A percentile compares a stretch with the other conserved stretches of the same genome.
Evolutionary conservation across 306 rosid genomes (phyloP).

Genomic region (Benincasa hispida): DNA sequence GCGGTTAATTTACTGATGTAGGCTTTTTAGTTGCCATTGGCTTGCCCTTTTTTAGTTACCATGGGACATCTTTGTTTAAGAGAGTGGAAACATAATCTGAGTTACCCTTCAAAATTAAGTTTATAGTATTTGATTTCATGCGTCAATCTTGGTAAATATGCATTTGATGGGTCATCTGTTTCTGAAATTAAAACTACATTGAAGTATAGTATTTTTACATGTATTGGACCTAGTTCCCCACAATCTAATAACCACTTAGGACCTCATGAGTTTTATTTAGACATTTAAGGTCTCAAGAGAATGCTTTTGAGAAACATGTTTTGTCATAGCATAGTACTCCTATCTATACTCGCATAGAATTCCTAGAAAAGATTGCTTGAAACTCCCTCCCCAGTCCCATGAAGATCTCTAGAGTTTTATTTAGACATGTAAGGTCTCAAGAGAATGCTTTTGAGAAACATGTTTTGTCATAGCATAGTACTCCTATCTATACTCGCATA

Average conservation of each 20-base stretch:
- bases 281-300: neutral
- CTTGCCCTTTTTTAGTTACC: neutral
- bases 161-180: neutral
- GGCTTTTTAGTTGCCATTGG: conserved; percentile 3
- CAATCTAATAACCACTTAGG: neutral
- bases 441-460: neutral
- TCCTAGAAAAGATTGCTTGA: neutral
- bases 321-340: neutral
- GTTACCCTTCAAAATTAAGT: conserved; percentile 6
- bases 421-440: neutral
- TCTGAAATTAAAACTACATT: neutral
- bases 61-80: conserved; percentile 10
- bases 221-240: neutral
- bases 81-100: conserved; percentile 11
- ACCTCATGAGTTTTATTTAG: neutral
- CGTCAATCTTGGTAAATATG: neutral
- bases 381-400: too few relatives aligned
- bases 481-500: neutral
- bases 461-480: neutral
- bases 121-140: neutral
- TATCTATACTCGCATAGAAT: neutral
- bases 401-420: neutral
- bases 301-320: neutral
- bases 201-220: neutral
- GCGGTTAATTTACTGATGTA: neutral